phyloP scores from a whole-genome alignment of 2,329 filamentous ascomycete species.

The Lachnellula subtilissima region DNA sequence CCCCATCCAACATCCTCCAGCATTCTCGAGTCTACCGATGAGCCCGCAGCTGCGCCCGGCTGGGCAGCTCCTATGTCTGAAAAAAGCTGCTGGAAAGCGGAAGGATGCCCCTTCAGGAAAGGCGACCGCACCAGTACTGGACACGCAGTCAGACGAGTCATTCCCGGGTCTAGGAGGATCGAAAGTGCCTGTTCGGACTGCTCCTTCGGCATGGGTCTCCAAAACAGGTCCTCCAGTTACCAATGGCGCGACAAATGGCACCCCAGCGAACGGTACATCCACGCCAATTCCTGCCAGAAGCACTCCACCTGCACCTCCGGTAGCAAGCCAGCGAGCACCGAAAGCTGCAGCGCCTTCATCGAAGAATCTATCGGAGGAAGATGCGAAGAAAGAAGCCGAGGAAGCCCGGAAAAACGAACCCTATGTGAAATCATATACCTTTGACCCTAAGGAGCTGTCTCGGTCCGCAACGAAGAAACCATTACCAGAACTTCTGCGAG shows the following conservation, averaged over 20 bases:
- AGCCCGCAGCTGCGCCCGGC: slow-evolving; percentile 42
- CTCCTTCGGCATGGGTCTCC: slow-evolving; percentile 69
- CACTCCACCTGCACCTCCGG: slow-evolving; percentile 22
- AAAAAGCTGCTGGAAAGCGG: slow-evolving; percentile 67
- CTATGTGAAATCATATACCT: slow-evolving; percentile 9
- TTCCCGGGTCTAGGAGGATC: slow-evolving; percentile 84
- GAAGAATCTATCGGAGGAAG: no score
- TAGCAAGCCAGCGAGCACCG: slow-evolving; percentile 49
- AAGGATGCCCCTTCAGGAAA: slow-evolving; percentile 47
- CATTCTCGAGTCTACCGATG: slow-evolving; percentile 32
- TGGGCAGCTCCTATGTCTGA: slow-evolving; percentile 49
- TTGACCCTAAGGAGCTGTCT: slow-evolving; percentile 62
- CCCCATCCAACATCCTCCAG: slow-evolving; percentile 42
- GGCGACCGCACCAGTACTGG: slow-evolving; percentile 46
- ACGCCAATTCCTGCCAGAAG: slow-evolving; percentile 58
- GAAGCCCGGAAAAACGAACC: slow-evolving; percentile 31
- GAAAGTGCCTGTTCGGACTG: slow-evolving; percentile 50
- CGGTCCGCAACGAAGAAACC: slow-evolving; percentile 78
- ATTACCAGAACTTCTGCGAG: slow-evolving; percentile 76
- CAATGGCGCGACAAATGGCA: slow-evolving; percentile 48
- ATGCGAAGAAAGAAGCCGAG: no score
- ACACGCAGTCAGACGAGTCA: slow-evolving; percentile 82
- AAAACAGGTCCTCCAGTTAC: slow-evolving; percentile 50
- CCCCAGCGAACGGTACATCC: slow-evolving; percentile 39
- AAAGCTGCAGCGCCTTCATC: no score